Evolutionary conservation across 352 stramenopile species (phyloP), one percentile per base, ranked within the genome.

Genomic region (Saprolegnia parasitica): DNA sequence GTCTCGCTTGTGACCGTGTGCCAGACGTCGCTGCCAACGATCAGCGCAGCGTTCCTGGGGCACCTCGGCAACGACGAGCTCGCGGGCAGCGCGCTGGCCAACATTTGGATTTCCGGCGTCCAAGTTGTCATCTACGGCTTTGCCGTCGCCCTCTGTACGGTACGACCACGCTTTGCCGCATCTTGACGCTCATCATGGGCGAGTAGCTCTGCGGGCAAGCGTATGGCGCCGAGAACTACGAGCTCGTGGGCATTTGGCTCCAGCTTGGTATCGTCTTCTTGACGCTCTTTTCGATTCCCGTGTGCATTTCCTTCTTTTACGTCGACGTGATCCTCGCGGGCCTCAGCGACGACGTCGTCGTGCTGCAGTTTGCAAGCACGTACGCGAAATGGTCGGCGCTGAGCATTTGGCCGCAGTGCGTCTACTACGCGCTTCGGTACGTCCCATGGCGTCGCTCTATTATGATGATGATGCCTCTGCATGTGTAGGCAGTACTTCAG

Each of bases 271-370:
- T 92, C 29, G 57, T 94, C 65, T 81, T 91, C 72, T 77, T 90
- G 58, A 73, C 83, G 46, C 52, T 89, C 29, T 71, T 92, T 32
- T 82, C 82, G 35, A 81, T 90, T 63, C 86, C 86, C 0, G 86
- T 91, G 58, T 84, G 91, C 73, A 68, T 87, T 66, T 92, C 79
- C 58, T 94, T 91, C 75, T 90, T 87, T 72, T 94, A 90, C 68
- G 83, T 92, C 23, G 84, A 90, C 60, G 67, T 71, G 40, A 82
- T 94, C 56, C 74, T 94, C 15, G 72, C 74, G 49, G 79, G 83
- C 55, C 76, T 91, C 15, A 92, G 82, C 39, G 83, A 90, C 57
- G 84, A 94, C 55, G 24, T 65, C 6, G 72, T 76, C 4, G 85
- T 92, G 60, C 77, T 94, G 0, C 52, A n/a, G 20, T 75, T 92